phyloP scores from a whole-genome alignment of 768 basidiomycete genomes.

The Mycena maculata region DNA sequence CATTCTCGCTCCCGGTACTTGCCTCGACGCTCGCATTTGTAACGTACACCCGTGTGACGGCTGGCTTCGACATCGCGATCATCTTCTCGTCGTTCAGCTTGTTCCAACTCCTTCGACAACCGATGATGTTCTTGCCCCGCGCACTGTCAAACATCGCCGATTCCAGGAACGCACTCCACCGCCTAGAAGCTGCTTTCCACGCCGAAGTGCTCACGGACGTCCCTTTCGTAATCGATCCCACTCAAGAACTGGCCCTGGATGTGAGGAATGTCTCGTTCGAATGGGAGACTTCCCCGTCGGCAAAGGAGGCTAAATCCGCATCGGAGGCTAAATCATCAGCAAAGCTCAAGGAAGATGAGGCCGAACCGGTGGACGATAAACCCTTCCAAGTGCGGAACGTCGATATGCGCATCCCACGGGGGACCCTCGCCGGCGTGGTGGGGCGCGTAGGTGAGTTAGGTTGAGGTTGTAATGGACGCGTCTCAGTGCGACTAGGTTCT shows the following conservation, averaged over 20 bases:
- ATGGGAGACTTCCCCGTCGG: conserved; percentile 59
- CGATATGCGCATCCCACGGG: conserved; percentile 65
- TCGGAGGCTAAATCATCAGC: too few species aligned
- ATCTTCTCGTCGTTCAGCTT: conserved; percentile 76
- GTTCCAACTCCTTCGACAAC: conserved; percentile 75
- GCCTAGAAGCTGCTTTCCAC: conserved; percentile 62
- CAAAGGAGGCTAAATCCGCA: not conserved
- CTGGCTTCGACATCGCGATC: conserved; percentile 70
- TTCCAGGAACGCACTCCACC: conserved; percentile 69
- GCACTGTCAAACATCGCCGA: conserved; percentile 73
- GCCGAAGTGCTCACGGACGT: conserved; percentile 63
- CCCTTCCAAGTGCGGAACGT: conserved; percentile 67
- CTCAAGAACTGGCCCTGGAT: conserved; percentile 60
- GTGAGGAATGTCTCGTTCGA: conserved; percentile 69
- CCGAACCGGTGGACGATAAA: conserved; percentile 28
- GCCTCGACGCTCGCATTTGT: conserved; percentile 76
- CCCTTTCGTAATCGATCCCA: conserved; percentile 56
- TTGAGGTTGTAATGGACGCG: too few species aligned
- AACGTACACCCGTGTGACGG: conserved; percentile 67
- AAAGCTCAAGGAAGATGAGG: conserved; percentile 31
- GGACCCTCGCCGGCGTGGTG: conserved; percentile 70
- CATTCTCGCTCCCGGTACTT: conserved; percentile 70
- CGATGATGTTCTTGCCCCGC: conserved; percentile 74
- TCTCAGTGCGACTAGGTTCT: too few species aligned
- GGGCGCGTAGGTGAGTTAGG: too few species aligned